Conservation (phyloP, 208 protist species). For the Wallacemonas sp. region DNA sequence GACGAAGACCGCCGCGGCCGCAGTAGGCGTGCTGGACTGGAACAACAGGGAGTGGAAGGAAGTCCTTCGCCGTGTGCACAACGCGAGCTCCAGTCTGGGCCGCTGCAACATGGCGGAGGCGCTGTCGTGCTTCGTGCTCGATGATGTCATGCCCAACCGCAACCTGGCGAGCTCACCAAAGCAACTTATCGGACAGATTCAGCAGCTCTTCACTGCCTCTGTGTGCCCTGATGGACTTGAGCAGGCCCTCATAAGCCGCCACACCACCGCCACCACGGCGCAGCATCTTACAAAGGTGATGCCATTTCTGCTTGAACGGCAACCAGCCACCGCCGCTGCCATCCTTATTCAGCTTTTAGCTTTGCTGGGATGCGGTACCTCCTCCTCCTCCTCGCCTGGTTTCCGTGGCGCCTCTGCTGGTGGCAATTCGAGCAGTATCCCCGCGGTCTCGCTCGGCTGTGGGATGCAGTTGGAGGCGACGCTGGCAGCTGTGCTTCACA, state of each 20-base stretch:
- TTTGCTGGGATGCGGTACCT: too few relatives aligned
- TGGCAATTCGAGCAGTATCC: too few relatives aligned
- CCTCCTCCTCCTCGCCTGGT: too few relatives aligned
- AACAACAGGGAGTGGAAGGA: conserved; percentile 42
- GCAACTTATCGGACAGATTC: neutral
- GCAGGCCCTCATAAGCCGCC: conserved; percentile 11
- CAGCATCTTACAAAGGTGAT: conserved; percentile 15
- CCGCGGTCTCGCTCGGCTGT: conserved; percentile 33
- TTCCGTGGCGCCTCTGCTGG: too few relatives aligned
- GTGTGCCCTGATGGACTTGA: neutral
- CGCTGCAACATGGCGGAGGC: conserved; percentile 24
- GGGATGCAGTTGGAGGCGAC: conserved; percentile 38
- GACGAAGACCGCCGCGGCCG: conserved; percentile 15
- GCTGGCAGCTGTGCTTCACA: conserved; percentile 51
- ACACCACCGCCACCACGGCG: conserved; percentile 16
- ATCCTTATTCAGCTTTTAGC: conserved; percentile 21
- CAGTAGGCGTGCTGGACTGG: conserved; percentile 38
- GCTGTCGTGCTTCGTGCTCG: conserved; percentile 39
- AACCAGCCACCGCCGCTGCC: conserved; percentile 21
- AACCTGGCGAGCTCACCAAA: neutral
- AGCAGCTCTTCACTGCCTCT: neutral
- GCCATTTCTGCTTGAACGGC: conserved; percentile 10
- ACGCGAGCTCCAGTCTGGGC: conserved; percentile 41
- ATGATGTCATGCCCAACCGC: conserved; percentile 20
- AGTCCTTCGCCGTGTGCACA: conserved; percentile 52